phyloP scores from a whole-genome alignment of 2,329 filamentous ascomycete species.

The Nectriaceae sp. region DNA sequence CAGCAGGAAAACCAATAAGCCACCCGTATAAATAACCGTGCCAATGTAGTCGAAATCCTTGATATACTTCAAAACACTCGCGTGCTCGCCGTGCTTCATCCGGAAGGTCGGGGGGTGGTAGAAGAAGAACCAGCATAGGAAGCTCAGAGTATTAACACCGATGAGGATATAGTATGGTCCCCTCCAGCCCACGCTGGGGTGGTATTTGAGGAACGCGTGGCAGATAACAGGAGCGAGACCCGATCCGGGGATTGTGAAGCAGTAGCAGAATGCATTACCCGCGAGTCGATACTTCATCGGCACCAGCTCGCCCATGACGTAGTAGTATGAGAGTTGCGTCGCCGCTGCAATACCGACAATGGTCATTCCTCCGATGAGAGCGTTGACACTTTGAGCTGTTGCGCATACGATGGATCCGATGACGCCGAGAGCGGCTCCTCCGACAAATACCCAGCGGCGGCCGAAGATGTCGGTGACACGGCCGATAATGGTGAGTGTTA shows the following conservation, averaged over 20 bases:
- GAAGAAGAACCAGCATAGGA: slow-evolving; percentile 33
- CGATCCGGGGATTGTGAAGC: slow-evolving; percentile 32
- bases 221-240: slow-evolving; percentile 31
- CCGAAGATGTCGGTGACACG: slow-evolving; percentile 31
- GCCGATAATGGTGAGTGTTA: slow-evolving; percentile 28
- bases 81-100: slow-evolving; percentile 30
- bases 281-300: slow-evolving; percentile 38
- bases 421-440: slow-evolving; percentile 33
- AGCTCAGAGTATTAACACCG: slow-evolving; percentile 28
- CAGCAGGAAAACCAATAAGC: slow-evolving; percentile 33
- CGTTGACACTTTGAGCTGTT: slow-evolving; percentile 35
- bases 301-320: slow-evolving; percentile 39
- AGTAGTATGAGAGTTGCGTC: slow-evolving; percentile 39
- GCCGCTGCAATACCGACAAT: slow-evolving; percentile 38
- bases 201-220: slow-evolving; percentile 27
- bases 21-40: slow-evolving; percentile 30
- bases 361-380: slow-evolving; percentile 39
- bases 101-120: slow-evolving; percentile 36
- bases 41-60: slow-evolving; percentile 36
- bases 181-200: slow-evolving; percentile 30
- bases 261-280: slow-evolving; percentile 34
- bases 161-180: slow-evolving; percentile 33
- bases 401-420: slow-evolving; percentile 40
- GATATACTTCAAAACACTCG: slow-evolving; percentile 24
- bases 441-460: slow-evolving; percentile 30